Base-by-base conservation (phyloP, 2,329 filamentous ascomycete species). In the Sporothrix schenckii region DNA sequence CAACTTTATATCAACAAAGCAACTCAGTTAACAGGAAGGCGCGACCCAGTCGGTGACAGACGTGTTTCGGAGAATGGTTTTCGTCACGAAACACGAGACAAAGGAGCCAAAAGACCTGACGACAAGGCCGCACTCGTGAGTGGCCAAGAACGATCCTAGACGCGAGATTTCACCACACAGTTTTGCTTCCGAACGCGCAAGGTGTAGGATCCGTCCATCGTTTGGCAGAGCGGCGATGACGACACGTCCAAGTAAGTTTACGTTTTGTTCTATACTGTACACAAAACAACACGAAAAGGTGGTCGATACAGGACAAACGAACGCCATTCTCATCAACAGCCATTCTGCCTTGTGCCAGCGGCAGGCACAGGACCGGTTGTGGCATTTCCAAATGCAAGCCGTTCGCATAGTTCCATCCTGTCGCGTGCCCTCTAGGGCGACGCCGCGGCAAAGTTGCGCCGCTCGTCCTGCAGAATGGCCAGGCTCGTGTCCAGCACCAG, bases 401-500 rank as follows among this genome's bases (percentile, higher is more conserved):
- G 34, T 9, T 49, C 19, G 14, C 13, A 49, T 14, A 19, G 44
- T 6, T 19, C 16, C 9, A 9, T 34, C 34, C 34, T 13, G 56
- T 41, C 56, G 21, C 21, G 19, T 60, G 56, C 16, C 16, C 34
- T 14, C 30, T 13, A 11, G 16, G 56, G 56, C 34, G 56, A 24
- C 56, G 16, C 56, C 16, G 56, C 56, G 6, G 21, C 56, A 41
- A 60, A 60, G 11, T 60, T 60, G 56, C 56, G 56, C 30, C 56
- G 56, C 30, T 60, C 56, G 30, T 60, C 56, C 34, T 60, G 56
- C 27, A 60, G 34, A 13, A 60, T 60, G 30, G 56, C 56, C 56
- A 60, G 34, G 19, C 16, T 60, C 56, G 41, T 41, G 30, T 60
- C 56, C 30, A 60, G 56, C 34, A 60, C 56, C 56, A 60, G 56